Conservation (phyloP, 257 asterid species). For the Primulina eburnea region DNA sequence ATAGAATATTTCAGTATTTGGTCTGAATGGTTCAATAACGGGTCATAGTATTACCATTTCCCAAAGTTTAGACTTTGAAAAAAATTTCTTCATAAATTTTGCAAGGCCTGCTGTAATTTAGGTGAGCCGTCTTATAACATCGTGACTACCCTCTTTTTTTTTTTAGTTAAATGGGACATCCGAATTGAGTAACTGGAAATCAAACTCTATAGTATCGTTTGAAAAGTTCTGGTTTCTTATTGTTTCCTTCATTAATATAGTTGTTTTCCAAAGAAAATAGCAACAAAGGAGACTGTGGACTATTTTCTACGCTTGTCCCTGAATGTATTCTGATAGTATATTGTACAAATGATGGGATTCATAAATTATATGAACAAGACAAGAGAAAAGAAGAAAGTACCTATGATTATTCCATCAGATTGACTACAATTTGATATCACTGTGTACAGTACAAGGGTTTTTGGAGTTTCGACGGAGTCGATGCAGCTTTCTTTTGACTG, state of each 20-base stretch:
- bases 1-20: neutral
- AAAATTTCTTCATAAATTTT: neutral
- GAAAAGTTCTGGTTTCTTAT: neutral
- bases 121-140: neutral
- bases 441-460: conserved; percentile 61
- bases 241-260: neutral
- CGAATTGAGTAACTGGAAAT: neutral
- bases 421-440: conserved; percentile 9
- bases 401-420: neutral
- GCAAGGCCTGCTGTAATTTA: neutral
- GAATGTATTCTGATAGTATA: neutral
- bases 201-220: neutral
- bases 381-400: neutral
- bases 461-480: conserved; percentile 90
- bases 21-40: neutral
- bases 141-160: neutral
- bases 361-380: neutral
- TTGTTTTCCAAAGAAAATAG: neutral
- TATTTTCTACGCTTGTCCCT: neutral
- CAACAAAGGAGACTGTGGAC: neutral
- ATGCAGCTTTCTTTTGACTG: conserved; percentile 91
- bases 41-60: neutral
- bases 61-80: neutral
- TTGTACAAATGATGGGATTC: neutral
- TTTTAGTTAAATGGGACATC: neutral